phyloP scores from a whole-genome alignment of 345 rosid species.

The Streptanthus diversifolius region DNA sequence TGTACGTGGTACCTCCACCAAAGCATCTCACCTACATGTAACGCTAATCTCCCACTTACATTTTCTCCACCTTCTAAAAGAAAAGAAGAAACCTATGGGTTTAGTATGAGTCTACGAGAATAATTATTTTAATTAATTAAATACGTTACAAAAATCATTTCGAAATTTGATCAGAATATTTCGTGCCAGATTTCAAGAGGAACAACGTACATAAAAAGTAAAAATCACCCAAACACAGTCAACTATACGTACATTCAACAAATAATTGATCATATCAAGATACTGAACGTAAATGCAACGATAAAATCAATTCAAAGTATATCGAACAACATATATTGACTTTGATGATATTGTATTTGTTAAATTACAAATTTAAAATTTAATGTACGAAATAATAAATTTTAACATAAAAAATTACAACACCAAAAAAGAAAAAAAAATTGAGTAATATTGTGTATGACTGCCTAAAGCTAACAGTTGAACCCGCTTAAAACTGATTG shows the following conservation, averaged over 20 bases:
- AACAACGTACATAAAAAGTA: neutral
- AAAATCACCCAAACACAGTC: neutral
- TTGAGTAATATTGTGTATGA: too few relatives aligned
- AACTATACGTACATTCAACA: neutral
- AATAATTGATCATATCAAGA: neutral
- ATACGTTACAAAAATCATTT: neutral
- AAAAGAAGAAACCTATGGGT: neutral
- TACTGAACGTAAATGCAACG: neutral
- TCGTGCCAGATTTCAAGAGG: neutral
- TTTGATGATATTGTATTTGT: too few relatives aligned
- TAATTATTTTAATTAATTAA: neutral
- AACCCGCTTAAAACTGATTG: too few relatives aligned
- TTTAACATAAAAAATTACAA: too few relatives aligned
- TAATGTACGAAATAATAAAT: too few relatives aligned
- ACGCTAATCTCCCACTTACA: neutral
- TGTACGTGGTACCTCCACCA: slow-evolving; percentile 22
- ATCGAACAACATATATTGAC: too few relatives aligned
- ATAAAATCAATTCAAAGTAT: neutral
- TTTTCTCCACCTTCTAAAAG: slow-evolving; percentile 3
- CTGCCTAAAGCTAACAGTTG: too few relatives aligned
- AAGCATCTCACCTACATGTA: slow-evolving; percentile 1
- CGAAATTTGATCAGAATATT: neutral
- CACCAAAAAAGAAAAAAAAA: too few relatives aligned
- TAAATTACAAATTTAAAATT: too few relatives aligned
- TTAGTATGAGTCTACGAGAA: neutral